Conservation (phyloP, 1,284 basidiomycete genomes). For the Ganoderma sinense region DNA sequence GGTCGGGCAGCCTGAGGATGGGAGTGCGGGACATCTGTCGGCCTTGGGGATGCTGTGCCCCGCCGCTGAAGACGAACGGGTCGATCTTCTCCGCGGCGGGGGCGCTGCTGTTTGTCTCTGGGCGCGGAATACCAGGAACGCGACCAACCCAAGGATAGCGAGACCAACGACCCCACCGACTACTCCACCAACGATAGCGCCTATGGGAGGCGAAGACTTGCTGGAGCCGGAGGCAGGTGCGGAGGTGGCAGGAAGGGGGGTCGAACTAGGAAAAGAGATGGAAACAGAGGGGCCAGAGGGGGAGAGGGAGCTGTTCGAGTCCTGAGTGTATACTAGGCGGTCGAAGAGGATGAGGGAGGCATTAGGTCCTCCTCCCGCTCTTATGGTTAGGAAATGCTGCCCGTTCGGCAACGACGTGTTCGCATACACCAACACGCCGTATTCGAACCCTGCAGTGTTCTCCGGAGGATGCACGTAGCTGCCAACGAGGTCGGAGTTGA, state of each 20-base stretch:
- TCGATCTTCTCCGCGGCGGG: slow-evolving; percentile 1
- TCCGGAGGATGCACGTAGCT: slow-evolving; percentile 5
- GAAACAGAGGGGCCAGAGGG: neutral
- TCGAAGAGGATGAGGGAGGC: slow-evolving; percentile 23
- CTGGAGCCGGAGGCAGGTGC: neutral
- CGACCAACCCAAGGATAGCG: neutral
- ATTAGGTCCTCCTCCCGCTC: slow-evolving; percentile 13
- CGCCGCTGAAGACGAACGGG: slow-evolving; percentile 5
- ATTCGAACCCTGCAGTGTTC: slow-evolving; percentile 13
- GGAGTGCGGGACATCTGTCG: neutral
- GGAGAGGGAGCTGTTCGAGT: slow-evolving; percentile 2
- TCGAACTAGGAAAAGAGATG: neutral
- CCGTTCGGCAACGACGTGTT: slow-evolving; percentile 15
- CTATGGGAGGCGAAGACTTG: neutral
- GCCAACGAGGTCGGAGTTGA: slow-evolving; percentile 15
- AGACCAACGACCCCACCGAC: slow-evolving; percentile 3
- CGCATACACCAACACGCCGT: slow-evolving; percentile 41
- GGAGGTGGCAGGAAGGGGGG: neutral
- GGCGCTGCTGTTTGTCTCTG: neutral
- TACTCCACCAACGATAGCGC: slow-evolving; percentile 13
- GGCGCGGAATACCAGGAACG: neutral
- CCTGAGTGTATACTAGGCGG: slow-evolving; percentile 20
- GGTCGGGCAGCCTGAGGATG: slow-evolving; percentile 1
- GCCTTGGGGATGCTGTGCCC: neutral
- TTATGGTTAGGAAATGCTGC: slow-evolving; percentile 11